phyloP scores from a whole-genome alignment of 2,329 filamentous ascomycete genomes.

The Cytospora piceae region DNA sequence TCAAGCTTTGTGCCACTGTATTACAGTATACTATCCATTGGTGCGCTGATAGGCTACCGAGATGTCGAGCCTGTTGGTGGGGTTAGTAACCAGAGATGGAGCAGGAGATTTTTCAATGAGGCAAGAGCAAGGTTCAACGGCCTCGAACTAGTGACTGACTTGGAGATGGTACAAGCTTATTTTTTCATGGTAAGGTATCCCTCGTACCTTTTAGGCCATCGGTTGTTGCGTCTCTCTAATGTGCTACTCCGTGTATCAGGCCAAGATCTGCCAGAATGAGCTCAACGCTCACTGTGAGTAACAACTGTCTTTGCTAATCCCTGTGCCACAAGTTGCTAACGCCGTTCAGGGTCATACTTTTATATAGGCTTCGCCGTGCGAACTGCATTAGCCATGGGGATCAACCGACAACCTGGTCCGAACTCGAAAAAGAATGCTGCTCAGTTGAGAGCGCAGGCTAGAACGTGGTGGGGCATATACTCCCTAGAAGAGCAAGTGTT shows the following conservation, averaged over 20 bases:
- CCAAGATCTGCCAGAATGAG: conserved; percentile 54
- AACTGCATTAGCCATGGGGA: conserved; percentile 51
- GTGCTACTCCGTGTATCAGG: conserved; percentile 34
- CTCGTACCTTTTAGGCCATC: neutral
- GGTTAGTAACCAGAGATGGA: conserved; percentile 50
- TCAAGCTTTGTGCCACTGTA: conserved; percentile 51
- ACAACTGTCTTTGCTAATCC: too few species aligned
- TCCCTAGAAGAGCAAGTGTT: conserved; percentile 48
- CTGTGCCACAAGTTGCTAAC: neutral
- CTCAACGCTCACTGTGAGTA: conserved; percentile 50
- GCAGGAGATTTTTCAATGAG: conserved; percentile 49
- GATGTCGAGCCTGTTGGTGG: conserved; percentile 49
- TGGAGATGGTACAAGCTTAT: conserved; percentile 52
- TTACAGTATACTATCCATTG: conserved; percentile 50
- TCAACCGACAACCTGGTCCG: conserved; percentile 46
- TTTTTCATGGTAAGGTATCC: conserved; percentile 46
- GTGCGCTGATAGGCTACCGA: conserved; percentile 49
- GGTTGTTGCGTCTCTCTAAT: neutral
- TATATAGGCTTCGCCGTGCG: conserved; percentile 52
- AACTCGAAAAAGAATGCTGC: conserved; percentile 40
- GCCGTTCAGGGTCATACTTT: conserved; percentile 46
- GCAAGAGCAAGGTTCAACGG: conserved; percentile 44
- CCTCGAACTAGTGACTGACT: conserved; percentile 47
- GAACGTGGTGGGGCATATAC: conserved; percentile 52
- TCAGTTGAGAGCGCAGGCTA: conserved; percentile 43